Evolutionary conservation across 2,329 filamentous ascomycete species (phyloP), one percentile per base, ranked within the genome.

Genomic region (Arthrocladium fulminans): DNA sequence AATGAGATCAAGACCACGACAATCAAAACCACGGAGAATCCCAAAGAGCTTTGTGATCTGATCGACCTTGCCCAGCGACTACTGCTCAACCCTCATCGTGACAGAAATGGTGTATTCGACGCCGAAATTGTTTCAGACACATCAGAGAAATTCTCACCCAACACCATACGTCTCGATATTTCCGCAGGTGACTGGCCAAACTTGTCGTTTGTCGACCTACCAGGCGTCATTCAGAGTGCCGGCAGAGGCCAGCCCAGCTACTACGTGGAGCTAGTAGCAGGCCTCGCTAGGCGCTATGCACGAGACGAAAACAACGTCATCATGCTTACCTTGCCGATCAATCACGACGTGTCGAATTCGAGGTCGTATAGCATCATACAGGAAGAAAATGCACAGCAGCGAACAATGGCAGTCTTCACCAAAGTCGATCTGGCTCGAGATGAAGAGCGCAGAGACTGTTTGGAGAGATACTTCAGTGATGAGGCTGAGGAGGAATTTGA

Each of bases 141-240:
- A 0, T 80, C 83, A 0, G 27, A 41, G 27, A 80, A 85, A 7
- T 94, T 94, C 55, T 88, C 84, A 0, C 88, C 88, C 0, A 95
- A 95, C 54, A 75, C 88, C 0, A 81, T 95, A 0, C 76, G 81
- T 0, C 70, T 95, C 0, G 78, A 88, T 45, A 88, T 95, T 22
- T 79, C 79, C 0, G 84, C 83, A 0, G 84, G 84, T 0, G 73
- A 72, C 0, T 73, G 90, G 0, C 83, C 86, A 0, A 80, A 86
- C 4, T 63, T 95, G 0, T 87, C 83, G 0, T 94, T 95, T 57
- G 90, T 86, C 52, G 88, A 95, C 52, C 73, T 95, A 0, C 88
- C 88, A 0, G 88, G 88, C 0, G 80, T 94, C 0, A 90, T 94
- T 52, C 79, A 81, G 17, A 83, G 83, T 6, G 75, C 82, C 0